Evolutionary conservation across 495 filamentous ascomycete species (phyloP).

Genomic region (Chaetomium tenue): DNA sequence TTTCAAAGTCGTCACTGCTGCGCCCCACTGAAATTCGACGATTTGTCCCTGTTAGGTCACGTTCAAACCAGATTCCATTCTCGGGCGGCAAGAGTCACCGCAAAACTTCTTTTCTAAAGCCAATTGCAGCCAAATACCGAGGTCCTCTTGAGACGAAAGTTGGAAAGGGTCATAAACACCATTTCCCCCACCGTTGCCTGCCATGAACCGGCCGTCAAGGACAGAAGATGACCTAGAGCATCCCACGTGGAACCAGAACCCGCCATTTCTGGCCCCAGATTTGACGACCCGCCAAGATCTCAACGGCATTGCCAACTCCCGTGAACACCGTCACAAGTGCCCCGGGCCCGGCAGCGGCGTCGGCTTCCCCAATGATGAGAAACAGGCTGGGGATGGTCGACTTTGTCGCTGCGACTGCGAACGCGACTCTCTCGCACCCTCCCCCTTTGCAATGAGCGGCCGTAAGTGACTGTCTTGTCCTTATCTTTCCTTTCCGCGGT

Average conservation of each 20-base stretch:
- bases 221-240: slow-evolving; percentile 58
- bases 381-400: slow-evolving; percentile 11
- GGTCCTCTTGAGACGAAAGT: background rate
- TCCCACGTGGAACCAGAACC: slow-evolving; percentile 61
- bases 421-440: background rate
- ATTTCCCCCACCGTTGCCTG: slow-evolving; percentile 3
- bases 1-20: slow-evolving; percentile 9
- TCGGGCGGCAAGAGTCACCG: background rate
- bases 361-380: slow-evolving; percentile 23
- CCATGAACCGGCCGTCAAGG: slow-evolving; percentile 65
- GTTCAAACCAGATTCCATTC: slow-evolving; percentile 1
- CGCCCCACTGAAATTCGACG: background rate
- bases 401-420: slow-evolving; percentile 1
- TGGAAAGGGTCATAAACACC: background rate
- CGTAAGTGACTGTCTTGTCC: slow-evolving; percentile 2
- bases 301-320: slow-evolving; percentile 53
- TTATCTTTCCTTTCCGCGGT: background rate
- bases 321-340: slow-evolving; percentile 27
- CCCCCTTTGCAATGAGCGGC: slow-evolving; percentile 24
- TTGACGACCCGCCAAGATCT: slow-evolving; percentile 63
- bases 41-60: slow-evolving; percentile 15
- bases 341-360: slow-evolving; percentile 10
- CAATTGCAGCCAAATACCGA: background rate
- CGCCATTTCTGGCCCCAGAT: slow-evolving; percentile 55
- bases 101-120: too few species aligned